These are phyloP conservation scores for Apiotrichum gamsii DNA, from an alignment of 1,284 basidiomycete genomes.

Conservation along the genomic window DNA sequence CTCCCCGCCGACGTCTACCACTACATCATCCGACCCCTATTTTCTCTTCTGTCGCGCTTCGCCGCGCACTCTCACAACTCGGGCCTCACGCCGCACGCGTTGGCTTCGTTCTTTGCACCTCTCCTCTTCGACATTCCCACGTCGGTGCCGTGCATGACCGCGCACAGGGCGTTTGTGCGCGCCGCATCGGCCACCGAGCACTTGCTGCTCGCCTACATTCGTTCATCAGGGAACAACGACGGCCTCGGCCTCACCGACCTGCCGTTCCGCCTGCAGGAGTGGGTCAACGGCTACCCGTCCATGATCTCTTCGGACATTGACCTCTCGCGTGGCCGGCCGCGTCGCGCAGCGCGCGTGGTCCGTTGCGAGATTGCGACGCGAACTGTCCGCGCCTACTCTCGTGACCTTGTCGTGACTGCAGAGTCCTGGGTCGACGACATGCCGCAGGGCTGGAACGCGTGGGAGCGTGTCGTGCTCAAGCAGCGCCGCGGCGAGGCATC, in stretches of 20 bases:
- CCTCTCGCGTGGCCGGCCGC: constrained; percentile 50
- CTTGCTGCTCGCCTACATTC: constrained; percentile 72
- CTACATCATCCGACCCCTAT: constrained; percentile 59
- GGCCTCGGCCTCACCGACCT: constrained; percentile 57
- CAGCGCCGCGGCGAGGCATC: constrained; percentile 21
- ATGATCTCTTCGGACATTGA: constrained; percentile 53
- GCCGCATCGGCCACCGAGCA: constrained; percentile 80
- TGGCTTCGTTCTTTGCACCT: constrained; percentile 82
- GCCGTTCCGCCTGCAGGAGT: constrained; percentile 69
- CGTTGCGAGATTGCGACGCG: constrained; percentile 65
- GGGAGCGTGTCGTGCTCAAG: constrained; percentile 34
- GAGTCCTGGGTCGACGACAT: constrained; percentile 59
- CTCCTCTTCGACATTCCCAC: constrained; percentile 60
- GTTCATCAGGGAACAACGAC: constrained; percentile 61
- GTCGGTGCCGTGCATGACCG: constrained; percentile 61
- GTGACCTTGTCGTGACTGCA: constrained; percentile 66
- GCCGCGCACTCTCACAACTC: constrained; percentile 71
- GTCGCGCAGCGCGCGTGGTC: constrained; percentile 65
- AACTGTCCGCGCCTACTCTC: constrained; percentile 73
- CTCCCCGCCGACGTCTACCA: constrained; percentile 51
- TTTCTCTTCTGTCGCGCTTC: constrained; percentile 68
- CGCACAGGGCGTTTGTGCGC: constrained; percentile 73
- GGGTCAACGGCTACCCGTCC: constrained; percentile 75
- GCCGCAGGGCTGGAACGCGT: constrained; percentile 29
- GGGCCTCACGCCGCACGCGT: constrained; percentile 72